Evolutionary conservation across 106 monocot species (phyloP), one percentile per base, ranked within the genome.

Genomic region (Allium fistulosum): DNA sequence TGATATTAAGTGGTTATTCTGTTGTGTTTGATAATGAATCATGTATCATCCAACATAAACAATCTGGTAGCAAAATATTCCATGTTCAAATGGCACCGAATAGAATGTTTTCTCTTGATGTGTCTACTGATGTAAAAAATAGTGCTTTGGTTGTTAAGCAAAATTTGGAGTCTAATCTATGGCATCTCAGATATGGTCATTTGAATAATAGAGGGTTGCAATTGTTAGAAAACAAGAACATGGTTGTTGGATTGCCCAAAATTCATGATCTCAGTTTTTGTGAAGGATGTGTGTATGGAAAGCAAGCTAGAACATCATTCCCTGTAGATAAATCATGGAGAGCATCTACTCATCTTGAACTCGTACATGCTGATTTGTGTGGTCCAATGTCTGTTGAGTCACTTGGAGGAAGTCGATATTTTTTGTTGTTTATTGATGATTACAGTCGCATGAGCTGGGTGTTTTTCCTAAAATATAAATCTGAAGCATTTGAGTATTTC

Each of bases 281-380:
- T 58, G 46, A 57, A 57, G 28, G 46, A 2, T 69, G 69, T 8
- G 17, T 22, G 22, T 22, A 22, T 22, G 22, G 22, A 22, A 22
- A 22, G 22, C 22, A 22, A 22, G 22, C 22, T 22, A 22, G 22
- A 22, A 22, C 1, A 22, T 22, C 22, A 22, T 22, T 22, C 22
- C 22, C 22, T 22, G 22, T 22, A 22, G 22, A 22, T 22, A 22
- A 22, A 22, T 22, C 22, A 22, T 22, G 22, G 22, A 22, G 22
- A 22, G 1, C 22, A 22, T 22, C 22, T 22, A 22, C 22, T 22
- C 22, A 1, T 22, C 22, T 22, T 69, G 49, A 71, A 28, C 50
- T 71, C 0, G 17, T 49, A 9, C 71, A 61, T 71, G 58, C 59
- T 60, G 58, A 71, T 49, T 46, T 71, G 17, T 59, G 59, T 27